These are phyloP conservation scores for Coemansia sp. DNA, from an alignment of 192 early-diverging fungal species.

Conservation along the genomic window DNA sequence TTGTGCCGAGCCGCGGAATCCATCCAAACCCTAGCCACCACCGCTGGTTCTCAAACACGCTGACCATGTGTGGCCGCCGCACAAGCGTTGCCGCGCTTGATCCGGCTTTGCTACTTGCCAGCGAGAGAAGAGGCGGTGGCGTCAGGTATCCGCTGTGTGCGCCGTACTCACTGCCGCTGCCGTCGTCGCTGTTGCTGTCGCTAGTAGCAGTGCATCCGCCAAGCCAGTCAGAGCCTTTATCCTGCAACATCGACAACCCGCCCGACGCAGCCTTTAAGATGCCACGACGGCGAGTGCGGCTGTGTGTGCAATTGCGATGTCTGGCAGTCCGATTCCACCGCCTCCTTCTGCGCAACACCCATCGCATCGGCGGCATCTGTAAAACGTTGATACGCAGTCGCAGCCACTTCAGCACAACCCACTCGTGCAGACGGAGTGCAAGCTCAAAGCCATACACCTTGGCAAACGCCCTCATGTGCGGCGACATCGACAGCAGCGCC, in stretches of 20 bases:
- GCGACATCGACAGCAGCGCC: constrained; percentile 47
- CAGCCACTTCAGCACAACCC: constrained; percentile 16
- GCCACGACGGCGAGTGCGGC: background rate
- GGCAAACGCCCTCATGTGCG: constrained; percentile 44
- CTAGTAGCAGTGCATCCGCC: background rate
- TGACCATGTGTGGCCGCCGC: constrained; percentile 37
- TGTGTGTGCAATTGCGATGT: background rate
- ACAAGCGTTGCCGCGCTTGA: constrained; percentile 31
- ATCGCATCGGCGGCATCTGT: constrained; percentile 12
- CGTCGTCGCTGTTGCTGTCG: constrained; percentile 10
- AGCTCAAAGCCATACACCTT: constrained; percentile 48
- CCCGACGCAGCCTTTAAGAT: background rate
- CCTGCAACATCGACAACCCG: background rate
- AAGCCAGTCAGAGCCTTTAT: background rate
- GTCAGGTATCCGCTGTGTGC: constrained; percentile 40
- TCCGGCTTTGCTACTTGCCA: constrained; percentile 30
- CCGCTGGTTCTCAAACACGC: constrained; percentile 74
- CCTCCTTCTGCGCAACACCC: constrained; percentile 5
- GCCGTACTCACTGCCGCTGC: constrained; percentile 8
- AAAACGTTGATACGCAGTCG: constrained; percentile 4
- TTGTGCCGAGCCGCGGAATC: constrained; percentile 64
- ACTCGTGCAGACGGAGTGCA: constrained; percentile 30
- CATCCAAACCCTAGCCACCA: constrained; percentile 80
- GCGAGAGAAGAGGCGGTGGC: constrained; percentile 40
- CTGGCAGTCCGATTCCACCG: background rate